These are phyloP conservation scores for Zymoseptoria crescenta DNA, from an alignment of 2,329 filamentous ascomycete species.

Conservation along the genomic window DNA sequence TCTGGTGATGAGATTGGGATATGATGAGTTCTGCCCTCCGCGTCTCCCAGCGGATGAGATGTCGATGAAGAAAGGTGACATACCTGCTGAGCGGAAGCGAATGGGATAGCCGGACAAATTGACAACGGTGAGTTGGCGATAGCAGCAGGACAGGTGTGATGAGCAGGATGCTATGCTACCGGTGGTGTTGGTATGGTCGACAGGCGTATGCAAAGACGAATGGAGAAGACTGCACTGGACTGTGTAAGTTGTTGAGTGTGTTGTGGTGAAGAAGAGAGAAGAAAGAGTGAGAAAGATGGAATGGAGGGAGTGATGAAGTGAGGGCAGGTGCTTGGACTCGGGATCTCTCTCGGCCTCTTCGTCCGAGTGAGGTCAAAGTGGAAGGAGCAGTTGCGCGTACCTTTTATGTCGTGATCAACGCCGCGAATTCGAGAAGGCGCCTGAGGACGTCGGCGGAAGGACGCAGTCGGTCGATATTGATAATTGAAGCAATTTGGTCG, in stretches of 20 bases:
- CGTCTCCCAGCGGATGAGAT: not conserved
- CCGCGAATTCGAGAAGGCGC: not conserved
- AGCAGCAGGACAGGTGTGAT: slow-evolving; percentile 26
- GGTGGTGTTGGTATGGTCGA: slow-evolving; percentile 24
- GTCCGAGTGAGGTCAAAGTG: slow-evolving; percentile 1
- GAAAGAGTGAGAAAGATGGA: slow-evolving; percentile 12
- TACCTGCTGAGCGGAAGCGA: slow-evolving; percentile 99
- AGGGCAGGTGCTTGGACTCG: slow-evolving; percentile 1
- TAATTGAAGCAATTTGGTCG: slow-evolving; percentile 8
- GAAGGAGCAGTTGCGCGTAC: slow-evolving; percentile 15
- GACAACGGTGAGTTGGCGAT: slow-evolving; percentile 20
- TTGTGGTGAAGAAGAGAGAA: slow-evolving; percentile 17
- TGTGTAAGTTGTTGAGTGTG: slow-evolving; percentile 24
- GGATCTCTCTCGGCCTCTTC: slow-evolving; percentile 1
- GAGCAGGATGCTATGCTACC: slow-evolving; percentile 30
- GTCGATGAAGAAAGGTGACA: slow-evolving; percentile 58
- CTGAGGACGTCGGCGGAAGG: not conserved
- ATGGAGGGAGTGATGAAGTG: slow-evolving; percentile 5
- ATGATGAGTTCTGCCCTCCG: not conserved
- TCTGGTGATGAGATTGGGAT: slow-evolving; percentile 2
- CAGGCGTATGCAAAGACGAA: slow-evolving; percentile 30
- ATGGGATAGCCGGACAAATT: slow-evolving; percentile 10
- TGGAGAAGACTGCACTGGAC: slow-evolving; percentile 26
- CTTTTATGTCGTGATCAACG: slow-evolving; percentile 8
- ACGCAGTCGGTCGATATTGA: not conserved